These are phyloP conservation scores for Royoungia palumana DNA, from an alignment of 768 basidiomycete genomes.

Conservation along the genomic window DNA sequence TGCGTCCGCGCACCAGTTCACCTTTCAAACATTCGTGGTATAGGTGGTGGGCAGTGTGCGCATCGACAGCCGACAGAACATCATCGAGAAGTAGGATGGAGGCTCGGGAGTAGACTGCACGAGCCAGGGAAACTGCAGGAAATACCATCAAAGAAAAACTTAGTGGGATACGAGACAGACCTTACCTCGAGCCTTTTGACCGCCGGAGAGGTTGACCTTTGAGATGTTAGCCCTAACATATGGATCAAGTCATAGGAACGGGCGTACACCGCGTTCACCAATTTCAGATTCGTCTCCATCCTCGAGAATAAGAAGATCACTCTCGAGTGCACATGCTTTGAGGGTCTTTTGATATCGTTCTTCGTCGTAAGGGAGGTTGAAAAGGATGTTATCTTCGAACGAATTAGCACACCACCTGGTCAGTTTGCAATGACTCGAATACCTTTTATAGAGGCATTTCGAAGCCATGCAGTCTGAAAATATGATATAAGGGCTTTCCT, in stretches of 20 bases:
- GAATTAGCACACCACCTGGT: conserved; percentile 38
- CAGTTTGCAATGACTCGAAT: neutral
- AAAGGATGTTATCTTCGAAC: conserved; percentile 64
- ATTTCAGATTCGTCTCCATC: conserved; percentile 88
- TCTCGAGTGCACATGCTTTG: conserved; percentile 69
- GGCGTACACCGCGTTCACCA: conserved; percentile 72
- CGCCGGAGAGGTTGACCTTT: conserved; percentile 41
- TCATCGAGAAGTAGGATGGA: conserved; percentile 83
- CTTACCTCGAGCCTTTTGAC: conserved; percentile 65
- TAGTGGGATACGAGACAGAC: neutral
- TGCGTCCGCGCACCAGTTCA: conserved; percentile 72
- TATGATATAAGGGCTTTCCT: neutral
- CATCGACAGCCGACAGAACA: conserved; percentile 74
- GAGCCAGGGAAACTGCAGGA: conserved; percentile 62
- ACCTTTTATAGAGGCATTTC: conserved; percentile 56
- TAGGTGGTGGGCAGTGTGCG: conserved; percentile 79
- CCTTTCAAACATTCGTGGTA: conserved; percentile 78
- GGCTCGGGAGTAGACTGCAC: conserved; percentile 88
- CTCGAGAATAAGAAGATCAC: conserved; percentile 78
- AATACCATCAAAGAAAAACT: neutral
- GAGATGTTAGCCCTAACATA: neutral
- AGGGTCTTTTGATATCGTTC: conserved; percentile 75
- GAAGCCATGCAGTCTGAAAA: conserved; percentile 59
- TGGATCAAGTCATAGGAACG: neutral
- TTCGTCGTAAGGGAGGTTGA: conserved; percentile 70